Conservation (phyloP, 495 filamentous ascomycete species). For the Neurospora africana region DNA sequence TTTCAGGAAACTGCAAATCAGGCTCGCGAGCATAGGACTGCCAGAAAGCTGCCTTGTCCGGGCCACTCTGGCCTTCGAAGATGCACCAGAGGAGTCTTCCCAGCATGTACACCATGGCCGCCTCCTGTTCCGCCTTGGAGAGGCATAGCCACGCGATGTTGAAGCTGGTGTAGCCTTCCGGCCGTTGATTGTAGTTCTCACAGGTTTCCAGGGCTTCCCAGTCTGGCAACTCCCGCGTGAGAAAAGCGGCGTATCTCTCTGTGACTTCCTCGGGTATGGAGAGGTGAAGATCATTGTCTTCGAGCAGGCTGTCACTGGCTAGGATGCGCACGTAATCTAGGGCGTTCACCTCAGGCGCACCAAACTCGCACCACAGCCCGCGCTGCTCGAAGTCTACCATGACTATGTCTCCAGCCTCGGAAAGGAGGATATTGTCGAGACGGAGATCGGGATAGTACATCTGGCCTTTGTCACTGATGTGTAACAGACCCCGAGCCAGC, state of each 20-base stretch:
- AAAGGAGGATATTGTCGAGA: conserved; percentile 38
- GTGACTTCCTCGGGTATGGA: conserved; percentile 21
- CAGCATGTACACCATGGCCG: conserved; percentile 42
- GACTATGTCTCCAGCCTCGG: conserved; percentile 26
- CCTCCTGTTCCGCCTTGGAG: conserved; percentile 32
- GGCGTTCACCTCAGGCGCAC: conserved; percentile 39
- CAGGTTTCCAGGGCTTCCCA: conserved; percentile 25
- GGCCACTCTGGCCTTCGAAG: conserved; percentile 38
- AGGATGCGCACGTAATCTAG: conserved; percentile 36
- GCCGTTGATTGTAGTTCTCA: conserved; percentile 21
- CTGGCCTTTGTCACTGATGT: conserved; percentile 23
- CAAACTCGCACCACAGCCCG: conserved; percentile 41
- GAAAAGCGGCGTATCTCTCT: conserved; percentile 22
- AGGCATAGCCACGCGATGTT: conserved; percentile 38
- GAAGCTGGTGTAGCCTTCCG: conserved; percentile 29
- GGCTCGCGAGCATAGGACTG: conserved; percentile 38
- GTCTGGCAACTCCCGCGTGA: conserved; percentile 26
- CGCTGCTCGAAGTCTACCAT: conserved; percentile 46
- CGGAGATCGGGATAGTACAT: conserved; percentile 41
- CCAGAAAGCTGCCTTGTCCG: conserved; percentile 37
- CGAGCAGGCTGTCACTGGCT: conserved; percentile 11
- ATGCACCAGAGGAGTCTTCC: conserved; percentile 42
- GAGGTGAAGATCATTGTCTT: conserved; percentile 6
- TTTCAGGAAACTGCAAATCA: conserved; percentile 37
- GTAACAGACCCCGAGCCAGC: conserved; percentile 30